These are phyloP conservation scores for Kickxella alabastrina DNA, from an alignment of 192 early-diverging fungal genomes.

Conservation along the genomic window DNA sequence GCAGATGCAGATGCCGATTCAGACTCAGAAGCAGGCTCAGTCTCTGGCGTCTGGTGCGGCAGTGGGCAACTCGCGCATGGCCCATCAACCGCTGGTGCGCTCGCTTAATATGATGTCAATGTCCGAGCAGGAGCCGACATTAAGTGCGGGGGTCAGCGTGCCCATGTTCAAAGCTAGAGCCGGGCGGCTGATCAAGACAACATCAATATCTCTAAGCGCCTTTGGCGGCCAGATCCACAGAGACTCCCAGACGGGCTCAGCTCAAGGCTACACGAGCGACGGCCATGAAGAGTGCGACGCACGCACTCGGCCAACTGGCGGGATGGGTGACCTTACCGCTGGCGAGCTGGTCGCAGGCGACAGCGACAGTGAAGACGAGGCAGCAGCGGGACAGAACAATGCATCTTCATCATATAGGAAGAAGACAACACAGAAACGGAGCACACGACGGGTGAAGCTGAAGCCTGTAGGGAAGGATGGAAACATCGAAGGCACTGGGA, in stretches of 20 bases:
- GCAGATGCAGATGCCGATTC: neutral
- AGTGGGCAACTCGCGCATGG: neutral
- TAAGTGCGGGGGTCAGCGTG: neutral
- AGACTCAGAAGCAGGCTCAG: neutral
- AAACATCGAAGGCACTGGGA: neutral
- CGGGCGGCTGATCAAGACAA: constrained; percentile 36
- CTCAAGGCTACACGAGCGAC: constrained; percentile 17
- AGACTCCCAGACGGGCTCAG: constrained; percentile 1
- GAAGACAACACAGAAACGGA: constrained; percentile 50
- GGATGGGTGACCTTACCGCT: constrained; percentile 9
- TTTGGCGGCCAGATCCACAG: constrained; percentile 14
- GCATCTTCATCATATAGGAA: constrained; percentile 8
- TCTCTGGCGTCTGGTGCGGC: neutral
- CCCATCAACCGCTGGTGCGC: constrained; percentile 10
- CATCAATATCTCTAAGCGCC: constrained; percentile 34
- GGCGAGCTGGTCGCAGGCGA: constrained; percentile 30
- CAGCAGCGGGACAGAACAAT: too few relatives aligned
- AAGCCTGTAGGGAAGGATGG: constrained; percentile 30
- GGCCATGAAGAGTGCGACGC: neutral
- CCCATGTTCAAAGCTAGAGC: constrained; percentile 19
- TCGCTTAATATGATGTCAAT: constrained; percentile 14
- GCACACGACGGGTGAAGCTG: constrained; percentile 48
- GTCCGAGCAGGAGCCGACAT: neutral
- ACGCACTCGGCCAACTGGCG: neutral
- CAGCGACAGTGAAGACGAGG: constrained; percentile 7